A percentile compares a stretch with the other conserved stretches of the same genome.
Conservation (phyloP, 1,284 basidiomycete species). For the Boletellus deceptivus region DNA sequence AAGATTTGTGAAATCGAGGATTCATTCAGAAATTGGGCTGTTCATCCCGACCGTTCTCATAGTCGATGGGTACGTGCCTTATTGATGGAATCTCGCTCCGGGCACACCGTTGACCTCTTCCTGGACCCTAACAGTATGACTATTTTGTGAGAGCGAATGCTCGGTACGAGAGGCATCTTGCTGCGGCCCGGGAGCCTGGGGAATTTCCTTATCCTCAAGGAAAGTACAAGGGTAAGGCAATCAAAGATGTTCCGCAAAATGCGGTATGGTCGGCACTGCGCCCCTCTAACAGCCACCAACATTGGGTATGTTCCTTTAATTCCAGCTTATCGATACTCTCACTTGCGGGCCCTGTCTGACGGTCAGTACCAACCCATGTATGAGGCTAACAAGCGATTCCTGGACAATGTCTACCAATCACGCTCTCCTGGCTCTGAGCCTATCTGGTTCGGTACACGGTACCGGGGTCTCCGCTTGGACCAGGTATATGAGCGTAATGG, state of each 20-base stretch:
- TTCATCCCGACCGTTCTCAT: not conserved
- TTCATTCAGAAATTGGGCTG: conserved; percentile 7
- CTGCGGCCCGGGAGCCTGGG: conserved; percentile 1
- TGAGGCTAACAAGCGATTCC: conserved; percentile 7
- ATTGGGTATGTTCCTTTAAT: conserved; percentile 11
- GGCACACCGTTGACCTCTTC: not conserved
- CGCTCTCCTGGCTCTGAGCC: conserved; percentile 26
- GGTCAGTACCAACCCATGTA: conserved; percentile 14
- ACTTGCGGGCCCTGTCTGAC: not conserved
- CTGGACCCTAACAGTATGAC: conserved; percentile 9
- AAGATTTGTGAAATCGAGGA: conserved; percentile 4
- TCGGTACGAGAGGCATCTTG: conserved; percentile 19
- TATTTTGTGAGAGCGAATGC: conserved; percentile 8
- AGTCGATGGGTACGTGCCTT: conserved; percentile 13
- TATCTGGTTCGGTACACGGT: conserved; percentile 24
- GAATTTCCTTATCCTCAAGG: conserved; percentile 7
- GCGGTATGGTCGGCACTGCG: conserved; percentile 16
- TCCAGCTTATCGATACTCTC: not conserved
- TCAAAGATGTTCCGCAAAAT: conserved; percentile 16
- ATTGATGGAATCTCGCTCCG: not conserved
- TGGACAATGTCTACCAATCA: conserved; percentile 16
- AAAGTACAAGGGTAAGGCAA: not conserved
- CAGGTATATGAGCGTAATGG: conserved; percentile 10
- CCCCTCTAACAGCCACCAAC: not conserved
- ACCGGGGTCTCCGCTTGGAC: conserved; percentile 16